phyloP scores from a whole-genome alignment of 768 basidiomycete genomes.

The Gloeophyllum trabeum region DNA sequence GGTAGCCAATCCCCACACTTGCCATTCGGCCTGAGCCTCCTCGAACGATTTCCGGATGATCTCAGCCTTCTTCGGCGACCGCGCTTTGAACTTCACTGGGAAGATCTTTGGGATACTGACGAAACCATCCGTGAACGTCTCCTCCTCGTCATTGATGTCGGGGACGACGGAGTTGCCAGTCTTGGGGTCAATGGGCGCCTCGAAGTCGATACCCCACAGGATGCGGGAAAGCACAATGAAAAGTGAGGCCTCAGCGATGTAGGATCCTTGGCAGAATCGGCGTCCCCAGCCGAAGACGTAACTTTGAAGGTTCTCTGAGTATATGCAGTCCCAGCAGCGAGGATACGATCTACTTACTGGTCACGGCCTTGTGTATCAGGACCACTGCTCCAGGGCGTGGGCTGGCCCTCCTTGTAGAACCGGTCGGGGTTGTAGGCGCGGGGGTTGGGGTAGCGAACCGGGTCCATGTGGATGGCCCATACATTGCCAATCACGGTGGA shows the following conservation, averaged over 20 bases:
- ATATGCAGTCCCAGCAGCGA: not conserved
- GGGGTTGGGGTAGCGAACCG: conserved; percentile 14
- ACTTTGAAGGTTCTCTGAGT: conserved; percentile 2
- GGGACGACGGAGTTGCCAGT: conserved; percentile 3
- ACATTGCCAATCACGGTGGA: conserved; percentile 13
- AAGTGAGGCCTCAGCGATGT: conserved; percentile 9
- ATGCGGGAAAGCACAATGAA: conserved; percentile 7
- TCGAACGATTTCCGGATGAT: conserved; percentile 1
- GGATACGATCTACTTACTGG: conserved; percentile 5
- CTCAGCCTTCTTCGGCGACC: not conserved
- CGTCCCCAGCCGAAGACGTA: conserved; percentile 11
- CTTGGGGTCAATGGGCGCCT: conserved; percentile 1
- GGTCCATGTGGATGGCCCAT: conserved; percentile 16
- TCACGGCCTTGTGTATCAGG: conserved; percentile 3
- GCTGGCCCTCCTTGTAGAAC: conserved; percentile 9
- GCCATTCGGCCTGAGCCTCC: not conserved
- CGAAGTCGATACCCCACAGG: conserved; percentile 3
- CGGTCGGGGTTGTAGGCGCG: conserved; percentile 14
- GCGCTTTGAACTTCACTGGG: conserved; percentile 1
- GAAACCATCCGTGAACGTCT: conserved; percentile 5
- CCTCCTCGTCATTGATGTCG: conserved; percentile 4
- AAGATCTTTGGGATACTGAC: conserved; percentile 3
- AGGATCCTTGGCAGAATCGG: conserved; percentile 9
- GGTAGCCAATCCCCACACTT: not conserved
- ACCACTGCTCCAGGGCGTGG: conserved; percentile 7